Evolutionary conservation across 305 asterid species (phyloP), one percentile per base, ranked within the genome.

Genomic region (Fraxinus paxiana): DNA sequence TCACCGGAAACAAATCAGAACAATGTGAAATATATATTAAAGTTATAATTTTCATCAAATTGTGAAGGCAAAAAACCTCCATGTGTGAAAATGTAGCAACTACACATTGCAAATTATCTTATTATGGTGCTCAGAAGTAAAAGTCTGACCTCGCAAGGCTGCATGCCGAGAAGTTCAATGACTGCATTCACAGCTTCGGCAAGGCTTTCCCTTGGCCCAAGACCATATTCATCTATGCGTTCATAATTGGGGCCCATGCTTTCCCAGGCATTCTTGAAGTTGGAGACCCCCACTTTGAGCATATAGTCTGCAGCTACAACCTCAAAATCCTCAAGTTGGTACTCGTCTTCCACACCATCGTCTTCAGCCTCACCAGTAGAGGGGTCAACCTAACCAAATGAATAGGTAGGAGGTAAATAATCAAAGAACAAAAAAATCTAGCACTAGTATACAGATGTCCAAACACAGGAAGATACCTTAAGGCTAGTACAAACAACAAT

Each of bases 261-360:
- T 84, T 93, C 98, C 98, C 98, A 94, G 28, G 98, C 95, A 86
- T 94, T 94, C 86, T 88, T 93, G 78, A 93, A 94, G 87, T 94
- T 94, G 80, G 97, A 93, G 76, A 94, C 97, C 0, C 97, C 97
- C 28, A 92, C 91, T 89, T 91, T 94, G 48, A 92, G 88, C 84
- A 93, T 87, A 84, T 94, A 94, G 87, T 94, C 98, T 73, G 98
- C 96, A 34, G 96, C 89, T 78, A 85, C 95, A 73, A 93, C 92
- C 85, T 94, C 98, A 63, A 92, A 90, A 77, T 94, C 98, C 87
- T 94, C 98, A 13, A 94, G 90, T 85, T 93, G 98, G 90, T 94
- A 94, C 80, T 94, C 98, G 80, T 94, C 98, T 88, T 94, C 98
- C 80, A 90, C 96, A 0, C 96, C 97, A 81, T 94, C 98, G 18